Percentiles rank a stretch among this genome's conserved stretches.
Evolutionary conservation across 148 eudicot species (phyloP).

Genomic region (Arctostaphylos glauca): DNA sequence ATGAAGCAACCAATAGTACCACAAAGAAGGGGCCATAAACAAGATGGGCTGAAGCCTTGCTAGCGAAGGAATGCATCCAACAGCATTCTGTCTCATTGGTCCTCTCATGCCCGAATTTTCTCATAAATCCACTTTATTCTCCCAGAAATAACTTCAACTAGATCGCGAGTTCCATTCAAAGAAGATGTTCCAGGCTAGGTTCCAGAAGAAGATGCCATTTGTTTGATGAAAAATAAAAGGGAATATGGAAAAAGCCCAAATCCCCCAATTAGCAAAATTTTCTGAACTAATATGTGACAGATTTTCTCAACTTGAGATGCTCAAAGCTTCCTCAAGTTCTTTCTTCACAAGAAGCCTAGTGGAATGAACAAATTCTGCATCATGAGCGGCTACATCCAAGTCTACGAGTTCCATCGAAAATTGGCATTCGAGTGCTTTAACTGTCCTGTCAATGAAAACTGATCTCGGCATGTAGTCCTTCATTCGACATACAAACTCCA

Average conservation of each 20-base stretch:
- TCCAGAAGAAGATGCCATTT: too few relatives aligned
- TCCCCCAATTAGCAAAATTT: not conserved
- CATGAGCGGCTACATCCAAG: conserved; percentile 30
- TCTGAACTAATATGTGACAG: not conserved
- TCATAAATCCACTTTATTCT: too few relatives aligned
- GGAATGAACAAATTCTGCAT: conserved; percentile 43
- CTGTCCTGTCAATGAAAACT: conserved; percentile 54
- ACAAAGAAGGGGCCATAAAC: too few relatives aligned
- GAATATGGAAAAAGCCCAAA: not conserved
- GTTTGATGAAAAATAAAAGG: not conserved
- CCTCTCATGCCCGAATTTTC: too few relatives aligned
- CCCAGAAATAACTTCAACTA: too few relatives aligned
- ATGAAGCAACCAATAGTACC: too few relatives aligned
- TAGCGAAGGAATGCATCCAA: too few relatives aligned
- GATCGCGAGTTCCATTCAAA: too few relatives aligned
- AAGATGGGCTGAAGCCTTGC: too few relatives aligned
- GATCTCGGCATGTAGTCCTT: conserved; percentile 64
- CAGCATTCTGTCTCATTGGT: too few relatives aligned
- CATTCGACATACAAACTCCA: conserved; percentile 75
- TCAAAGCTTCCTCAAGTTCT: conserved; percentile 41
- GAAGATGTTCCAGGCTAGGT: too few relatives aligned
- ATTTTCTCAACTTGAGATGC: not conserved
- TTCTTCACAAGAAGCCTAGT: conserved; percentile 42
- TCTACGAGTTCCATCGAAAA: conserved; percentile 40
- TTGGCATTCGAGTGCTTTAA: conserved; percentile 45